phyloP scores from a whole-genome alignment of 2,329 filamentous ascomycete genomes.

The Calonectria pseudoturangicola region DNA sequence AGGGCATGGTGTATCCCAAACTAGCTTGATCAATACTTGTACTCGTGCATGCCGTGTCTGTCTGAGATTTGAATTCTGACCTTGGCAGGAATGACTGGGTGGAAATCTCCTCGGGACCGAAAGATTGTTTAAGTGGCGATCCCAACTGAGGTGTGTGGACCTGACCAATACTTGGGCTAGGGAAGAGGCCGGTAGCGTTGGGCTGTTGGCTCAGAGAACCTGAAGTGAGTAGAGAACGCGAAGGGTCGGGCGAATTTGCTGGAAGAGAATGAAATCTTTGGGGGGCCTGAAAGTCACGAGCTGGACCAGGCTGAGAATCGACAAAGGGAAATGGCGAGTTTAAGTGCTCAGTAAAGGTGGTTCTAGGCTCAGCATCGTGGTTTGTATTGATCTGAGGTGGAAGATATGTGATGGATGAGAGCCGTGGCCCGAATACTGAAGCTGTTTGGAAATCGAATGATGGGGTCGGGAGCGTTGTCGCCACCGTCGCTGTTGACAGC shows the following conservation, averaged over 20 bases:
- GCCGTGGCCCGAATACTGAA: constrained; percentile 45
- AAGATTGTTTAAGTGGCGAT: constrained; percentile 54
- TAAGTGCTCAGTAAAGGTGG: constrained; percentile 44
- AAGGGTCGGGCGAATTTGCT: constrained; percentile 13
- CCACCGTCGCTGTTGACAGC: not conserved
- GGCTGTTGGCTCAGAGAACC: constrained; percentile 39
- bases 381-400: constrained; percentile 16
- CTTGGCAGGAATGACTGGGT: not conserved
- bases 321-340: constrained; percentile 34
- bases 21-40: not conserved
- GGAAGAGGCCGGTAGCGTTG: constrained; percentile 53
- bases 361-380: not conserved
- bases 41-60: no score
- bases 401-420: constrained; percentile 53
- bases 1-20: not conserved
- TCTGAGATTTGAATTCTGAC: not conserved
- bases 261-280: constrained; percentile 44
- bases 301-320: not conserved
- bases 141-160: constrained; percentile 51
- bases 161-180: constrained; percentile 36
- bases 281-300: constrained; percentile 12
- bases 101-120: constrained; percentile 34
- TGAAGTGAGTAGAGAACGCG: not conserved
- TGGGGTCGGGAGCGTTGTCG: not conserved
- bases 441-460: constrained; percentile 13